These are phyloP conservation scores for Dryadomyces quercus-mongolicae DNA, from an alignment of 2,329 filamentous ascomycete species.

Conservation along the genomic window DNA sequence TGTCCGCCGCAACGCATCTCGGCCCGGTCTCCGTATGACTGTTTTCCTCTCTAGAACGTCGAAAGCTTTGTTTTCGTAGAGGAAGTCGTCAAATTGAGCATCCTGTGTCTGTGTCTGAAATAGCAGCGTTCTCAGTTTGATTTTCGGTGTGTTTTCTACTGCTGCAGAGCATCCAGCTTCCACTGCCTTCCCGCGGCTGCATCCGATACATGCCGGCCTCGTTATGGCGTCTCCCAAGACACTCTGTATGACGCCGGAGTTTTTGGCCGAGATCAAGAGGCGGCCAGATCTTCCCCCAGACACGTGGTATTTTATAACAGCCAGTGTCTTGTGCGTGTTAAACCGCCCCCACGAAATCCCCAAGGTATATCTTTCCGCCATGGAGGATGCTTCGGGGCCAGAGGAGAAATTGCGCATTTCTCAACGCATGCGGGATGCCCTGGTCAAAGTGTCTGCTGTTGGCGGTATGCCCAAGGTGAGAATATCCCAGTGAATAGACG, in stretches of 20 bases:
- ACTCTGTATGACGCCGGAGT: conserved; percentile 22
- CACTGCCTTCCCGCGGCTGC: neutral
- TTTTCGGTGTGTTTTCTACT: too few relatives aligned
- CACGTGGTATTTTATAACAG: conserved; percentile 36
- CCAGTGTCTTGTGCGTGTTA: conserved; percentile 30
- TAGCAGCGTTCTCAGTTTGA: too few relatives aligned
- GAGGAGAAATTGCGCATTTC: conserved; percentile 30
- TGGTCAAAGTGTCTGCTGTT: conserved; percentile 35
- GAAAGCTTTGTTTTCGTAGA: too few relatives aligned
- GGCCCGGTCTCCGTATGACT: too few relatives aligned
- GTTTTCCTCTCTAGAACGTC: too few relatives aligned
- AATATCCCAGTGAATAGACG: conserved; percentile 2
- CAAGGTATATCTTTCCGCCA: conserved; percentile 28
- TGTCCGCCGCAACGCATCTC: too few relatives aligned
- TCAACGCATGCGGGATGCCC: conserved; percentile 33
- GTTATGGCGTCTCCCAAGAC: conserved; percentile 13
- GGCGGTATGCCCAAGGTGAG: conserved; percentile 36
- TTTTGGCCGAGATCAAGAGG: conserved; percentile 27
- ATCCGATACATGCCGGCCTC: neutral
- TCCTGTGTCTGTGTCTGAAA: too few relatives aligned
- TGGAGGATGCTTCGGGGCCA: conserved; percentile 20
- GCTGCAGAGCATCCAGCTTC: neutral
- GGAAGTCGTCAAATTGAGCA: too few relatives aligned
- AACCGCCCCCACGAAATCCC: conserved; percentile 37
- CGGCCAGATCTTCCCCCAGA: conserved; percentile 29